Conservation (phyloP, 805 yeast species). For the Wickerhamiella brachini region DNA sequence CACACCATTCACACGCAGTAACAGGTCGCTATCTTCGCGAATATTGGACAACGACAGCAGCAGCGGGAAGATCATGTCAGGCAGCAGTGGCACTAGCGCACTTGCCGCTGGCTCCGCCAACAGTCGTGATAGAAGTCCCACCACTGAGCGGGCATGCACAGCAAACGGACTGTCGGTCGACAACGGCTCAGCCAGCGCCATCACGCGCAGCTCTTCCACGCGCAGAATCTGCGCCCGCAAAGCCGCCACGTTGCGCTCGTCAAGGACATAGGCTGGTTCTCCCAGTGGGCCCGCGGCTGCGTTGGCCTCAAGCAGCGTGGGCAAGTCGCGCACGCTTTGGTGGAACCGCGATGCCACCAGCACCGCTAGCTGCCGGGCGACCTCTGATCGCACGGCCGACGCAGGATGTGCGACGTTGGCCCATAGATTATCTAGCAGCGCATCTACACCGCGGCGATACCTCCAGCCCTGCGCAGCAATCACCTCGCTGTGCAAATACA, state of each 20-base stretch:
- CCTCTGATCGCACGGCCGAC: slow-evolving; percentile 53
- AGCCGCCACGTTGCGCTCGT: background rate
- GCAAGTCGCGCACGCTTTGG: slow-evolving; percentile 17
- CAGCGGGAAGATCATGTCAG: slow-evolving; percentile 50
- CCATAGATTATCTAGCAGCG: slow-evolving; percentile 32
- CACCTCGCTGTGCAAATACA: slow-evolving; percentile 40
- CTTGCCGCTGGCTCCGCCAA: slow-evolving; percentile 41
- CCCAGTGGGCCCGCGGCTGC: background rate
- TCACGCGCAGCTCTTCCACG: background rate
- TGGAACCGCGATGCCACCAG: slow-evolving; percentile 31
- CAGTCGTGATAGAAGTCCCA: slow-evolving; percentile 26
- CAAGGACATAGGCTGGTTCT: background rate
- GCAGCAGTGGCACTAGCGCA: slow-evolving; percentile 39
- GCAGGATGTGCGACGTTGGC: slow-evolving; percentile 47
- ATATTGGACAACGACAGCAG: slow-evolving; percentile 47
- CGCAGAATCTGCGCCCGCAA: background rate
- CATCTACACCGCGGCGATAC: slow-evolving; percentile 34
- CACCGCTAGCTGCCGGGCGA: slow-evolving; percentile 46
- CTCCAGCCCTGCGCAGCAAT: slow-evolving; percentile 41
- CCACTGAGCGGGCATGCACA: slow-evolving; percentile 6
- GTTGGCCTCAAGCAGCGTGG: background rate
- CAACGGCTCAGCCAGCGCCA: background rate
- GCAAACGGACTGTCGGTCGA: background rate
- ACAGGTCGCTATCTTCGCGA: slow-evolving; percentile 62
- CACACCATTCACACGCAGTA: slow-evolving; percentile 31